These are phyloP conservation scores for Vigna radiata DNA, from an alignment of 306 rosid genomes.

Conservation along the genomic window DNA sequence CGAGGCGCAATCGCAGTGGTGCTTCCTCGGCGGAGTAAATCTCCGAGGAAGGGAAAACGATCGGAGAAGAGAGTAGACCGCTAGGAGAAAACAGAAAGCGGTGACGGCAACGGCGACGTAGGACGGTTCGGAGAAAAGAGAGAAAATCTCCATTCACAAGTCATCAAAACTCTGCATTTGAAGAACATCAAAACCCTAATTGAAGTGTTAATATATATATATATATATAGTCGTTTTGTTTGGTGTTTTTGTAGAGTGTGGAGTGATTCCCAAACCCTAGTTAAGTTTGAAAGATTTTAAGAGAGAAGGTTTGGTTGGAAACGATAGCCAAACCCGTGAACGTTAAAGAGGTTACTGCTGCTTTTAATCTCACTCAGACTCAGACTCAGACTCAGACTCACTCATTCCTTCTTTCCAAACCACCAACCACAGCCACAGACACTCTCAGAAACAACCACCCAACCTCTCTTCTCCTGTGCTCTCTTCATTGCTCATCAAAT, in stretches of 20 bases:
- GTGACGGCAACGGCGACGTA: conserved; percentile 66
- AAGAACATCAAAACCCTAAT: conserved; percentile 75
- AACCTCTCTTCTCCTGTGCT: not conserved
- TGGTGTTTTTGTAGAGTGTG: not conserved
- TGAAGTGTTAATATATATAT: not conserved
- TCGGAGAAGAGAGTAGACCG: conserved; percentile 64
- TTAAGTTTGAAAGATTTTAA: not conserved
- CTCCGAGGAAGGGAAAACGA: conserved; percentile 46
- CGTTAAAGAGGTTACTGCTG: not conserved
- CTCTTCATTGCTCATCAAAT: not conserved
- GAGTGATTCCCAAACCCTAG: conserved; percentile 7
- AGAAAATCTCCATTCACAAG: conserved; percentile 84
- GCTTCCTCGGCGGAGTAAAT: conserved; percentile 41
- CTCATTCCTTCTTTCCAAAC: not conserved
- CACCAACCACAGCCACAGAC: not conserved
- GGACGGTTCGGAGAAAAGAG: conserved; percentile 59
- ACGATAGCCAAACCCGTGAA: not conserved
- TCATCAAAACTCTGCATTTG: conserved; percentile 76
- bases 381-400: not conserved
- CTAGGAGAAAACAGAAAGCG: conserved; percentile 64
- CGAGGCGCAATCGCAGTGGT: conserved; percentile 53
- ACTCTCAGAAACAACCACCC: no score
- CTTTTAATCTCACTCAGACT: not conserved
- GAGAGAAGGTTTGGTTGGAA: not conserved
- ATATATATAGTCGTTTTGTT: no score